phyloP scores from a whole-genome alignment of 169 alveolate genomes.

The Plasmodium billcollinsi region DNA sequence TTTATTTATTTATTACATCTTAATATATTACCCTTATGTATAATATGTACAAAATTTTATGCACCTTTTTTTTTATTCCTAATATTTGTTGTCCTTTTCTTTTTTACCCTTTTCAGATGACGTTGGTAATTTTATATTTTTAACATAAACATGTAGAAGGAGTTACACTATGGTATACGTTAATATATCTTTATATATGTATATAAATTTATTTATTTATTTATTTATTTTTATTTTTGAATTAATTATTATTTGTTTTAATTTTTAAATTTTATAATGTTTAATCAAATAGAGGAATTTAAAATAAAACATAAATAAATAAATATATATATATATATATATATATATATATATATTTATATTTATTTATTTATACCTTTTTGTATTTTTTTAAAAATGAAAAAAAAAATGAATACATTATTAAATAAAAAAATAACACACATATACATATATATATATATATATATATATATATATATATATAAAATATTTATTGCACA shows the following conservation, averaged over 20 bases:
- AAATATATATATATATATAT: neutral
- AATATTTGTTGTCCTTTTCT: neutral
- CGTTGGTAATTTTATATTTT: constrained; percentile 72
- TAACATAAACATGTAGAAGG: constrained; percentile 12
- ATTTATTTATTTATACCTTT: neutral
- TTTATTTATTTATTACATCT: neutral
- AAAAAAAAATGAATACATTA: constrained; percentile 1
- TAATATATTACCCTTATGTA: neutral
- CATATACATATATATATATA: neutral
- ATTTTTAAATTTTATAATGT: constrained; percentile 5
- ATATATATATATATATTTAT: neutral
- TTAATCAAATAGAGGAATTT: constrained; percentile 13
- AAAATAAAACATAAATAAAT: constrained; percentile 7
- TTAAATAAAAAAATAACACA: neutral
- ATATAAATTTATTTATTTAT: constrained; percentile 16
- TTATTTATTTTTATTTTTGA: constrained; percentile 17
- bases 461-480: neutral
- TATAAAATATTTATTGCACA: neutral
- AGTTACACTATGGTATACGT: no score
- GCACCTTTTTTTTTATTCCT: no score
- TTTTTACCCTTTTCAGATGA: constrained; percentile 37
- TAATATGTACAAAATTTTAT: neutral
- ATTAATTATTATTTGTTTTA: constrained; percentile 26
- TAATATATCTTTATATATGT: neutral
- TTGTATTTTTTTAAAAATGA: neutral